Conservation (phyloP, 2,329 filamentous ascomycete genomes). For the Ophiostoma montium region DNA sequence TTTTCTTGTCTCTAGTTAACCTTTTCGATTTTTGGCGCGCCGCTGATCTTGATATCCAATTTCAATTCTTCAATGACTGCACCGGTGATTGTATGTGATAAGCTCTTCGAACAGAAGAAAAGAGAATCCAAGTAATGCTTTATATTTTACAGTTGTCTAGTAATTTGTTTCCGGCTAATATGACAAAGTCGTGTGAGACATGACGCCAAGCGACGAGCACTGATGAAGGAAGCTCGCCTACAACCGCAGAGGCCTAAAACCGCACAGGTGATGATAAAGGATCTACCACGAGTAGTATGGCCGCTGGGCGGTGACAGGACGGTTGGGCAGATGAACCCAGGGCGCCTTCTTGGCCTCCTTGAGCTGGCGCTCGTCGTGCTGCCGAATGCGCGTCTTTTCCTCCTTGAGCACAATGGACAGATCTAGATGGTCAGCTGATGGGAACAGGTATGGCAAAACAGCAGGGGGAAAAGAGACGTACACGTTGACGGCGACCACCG, state of each 20-base stretch:
- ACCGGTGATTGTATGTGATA: background rate
- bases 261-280: background rate
- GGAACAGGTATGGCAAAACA: conserved; percentile 2
- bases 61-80: too few species aligned
- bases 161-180: conserved; percentile 5
- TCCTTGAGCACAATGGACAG: conserved; percentile 81
- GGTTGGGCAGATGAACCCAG: conserved; percentile 80
- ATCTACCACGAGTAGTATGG: conserved; percentile 87
- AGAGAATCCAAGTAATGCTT: background rate
- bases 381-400: conserved; percentile 74
- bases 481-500: conserved; percentile 50
- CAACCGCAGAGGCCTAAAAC: too few species aligned
- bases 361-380: conserved; percentile 62
- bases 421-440: conserved; percentile 28
- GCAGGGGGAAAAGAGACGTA: conserved; percentile 29
- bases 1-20: background rate
- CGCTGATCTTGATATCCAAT: background rate
- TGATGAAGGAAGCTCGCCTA: too few species aligned
- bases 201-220: too few species aligned
- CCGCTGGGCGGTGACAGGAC: conserved; percentile 68
- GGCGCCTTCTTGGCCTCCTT: conserved; percentile 63
- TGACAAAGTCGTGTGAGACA: too few species aligned
- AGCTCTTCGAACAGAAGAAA: background rate
- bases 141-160: conserved; percentile 4
- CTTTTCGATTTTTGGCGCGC: background rate